Evolutionary conservation across 169 alveolate species (phyloP).

Genomic region (Perkinsus marinus): DNA sequence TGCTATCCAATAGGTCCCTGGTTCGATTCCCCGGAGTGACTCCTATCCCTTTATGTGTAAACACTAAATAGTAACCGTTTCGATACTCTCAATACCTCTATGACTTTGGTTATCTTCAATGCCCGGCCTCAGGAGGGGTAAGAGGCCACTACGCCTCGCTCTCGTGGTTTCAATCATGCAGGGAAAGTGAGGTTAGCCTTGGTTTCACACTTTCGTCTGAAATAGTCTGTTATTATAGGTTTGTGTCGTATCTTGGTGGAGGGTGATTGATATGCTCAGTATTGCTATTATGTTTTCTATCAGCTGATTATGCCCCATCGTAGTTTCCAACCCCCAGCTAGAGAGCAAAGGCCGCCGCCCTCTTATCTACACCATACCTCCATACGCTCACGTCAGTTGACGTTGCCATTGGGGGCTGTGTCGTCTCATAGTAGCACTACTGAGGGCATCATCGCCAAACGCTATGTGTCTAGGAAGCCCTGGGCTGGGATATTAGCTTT

Average conservation of each 20-base stretch:
- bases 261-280: too few relatives aligned
- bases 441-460: neutral
- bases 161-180: too few relatives aligned
- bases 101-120: neutral
- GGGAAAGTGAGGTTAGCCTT: too few relatives aligned
- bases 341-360: neutral
- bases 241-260: too few relatives aligned
- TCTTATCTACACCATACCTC: too few relatives aligned
- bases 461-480: neutral
- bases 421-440: neutral
- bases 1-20: neutral
- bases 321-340: neutral
- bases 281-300: neutral
- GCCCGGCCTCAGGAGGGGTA: too few relatives aligned
- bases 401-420: too few relatives aligned
- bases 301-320: neutral
- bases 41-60: neutral
- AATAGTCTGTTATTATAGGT: too few relatives aligned
- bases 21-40: neutral
- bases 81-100: neutral
- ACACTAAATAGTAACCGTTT: neutral
- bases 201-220: too few relatives aligned
- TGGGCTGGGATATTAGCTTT: neutral
- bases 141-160: too few relatives aligned
- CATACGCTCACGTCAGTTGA: too few relatives aligned